Evolutionary conservation across 495 filamentous ascomycete genomes (phyloP).

Genomic region (Durotheca rogersii): DNA sequence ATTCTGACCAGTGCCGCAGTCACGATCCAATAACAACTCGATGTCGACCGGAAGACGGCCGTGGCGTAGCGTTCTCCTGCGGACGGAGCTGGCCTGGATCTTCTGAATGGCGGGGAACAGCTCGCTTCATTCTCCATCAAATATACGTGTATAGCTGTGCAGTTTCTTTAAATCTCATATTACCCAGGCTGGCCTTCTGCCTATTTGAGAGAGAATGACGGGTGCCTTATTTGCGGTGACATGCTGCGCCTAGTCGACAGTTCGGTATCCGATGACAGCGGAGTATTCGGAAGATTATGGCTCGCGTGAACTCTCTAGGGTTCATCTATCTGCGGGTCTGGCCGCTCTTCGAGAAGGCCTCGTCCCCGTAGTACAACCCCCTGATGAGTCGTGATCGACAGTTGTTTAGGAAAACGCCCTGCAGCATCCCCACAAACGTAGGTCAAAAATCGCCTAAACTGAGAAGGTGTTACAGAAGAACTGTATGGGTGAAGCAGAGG

Average conservation of each 20-base stretch:
- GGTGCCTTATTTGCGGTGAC: constrained; percentile 14
- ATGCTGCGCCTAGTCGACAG: not conserved
- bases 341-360: constrained; percentile 4
- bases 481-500: constrained; percentile 12
- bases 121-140: constrained; percentile 19
- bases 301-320: not conserved
- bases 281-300: not conserved
- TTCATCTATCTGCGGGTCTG: constrained; percentile 6
- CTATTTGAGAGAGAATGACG: constrained; percentile 21
- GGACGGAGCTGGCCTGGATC: constrained; percentile 10
- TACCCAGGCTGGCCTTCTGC: constrained; percentile 28
- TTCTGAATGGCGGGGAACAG: constrained; percentile 14
- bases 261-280: not conserved
- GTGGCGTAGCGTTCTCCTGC: constrained; percentile 16
- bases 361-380: constrained; percentile 12
- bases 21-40: constrained; percentile 11
- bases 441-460: constrained; percentile 6
- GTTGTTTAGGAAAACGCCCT: constrained; percentile 1
- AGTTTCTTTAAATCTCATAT: constrained; percentile 30
- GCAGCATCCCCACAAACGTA: constrained; percentile 10
- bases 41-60: constrained; percentile 11
- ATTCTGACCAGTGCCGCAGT: constrained; percentile 7
- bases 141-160: constrained; percentile 10
- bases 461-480: constrained; percentile 25
- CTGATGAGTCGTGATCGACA: constrained; percentile 15